phyloP scores from a whole-genome alignment of 352 stramenopile genomes.

The Phytophthora europaea region DNA sequence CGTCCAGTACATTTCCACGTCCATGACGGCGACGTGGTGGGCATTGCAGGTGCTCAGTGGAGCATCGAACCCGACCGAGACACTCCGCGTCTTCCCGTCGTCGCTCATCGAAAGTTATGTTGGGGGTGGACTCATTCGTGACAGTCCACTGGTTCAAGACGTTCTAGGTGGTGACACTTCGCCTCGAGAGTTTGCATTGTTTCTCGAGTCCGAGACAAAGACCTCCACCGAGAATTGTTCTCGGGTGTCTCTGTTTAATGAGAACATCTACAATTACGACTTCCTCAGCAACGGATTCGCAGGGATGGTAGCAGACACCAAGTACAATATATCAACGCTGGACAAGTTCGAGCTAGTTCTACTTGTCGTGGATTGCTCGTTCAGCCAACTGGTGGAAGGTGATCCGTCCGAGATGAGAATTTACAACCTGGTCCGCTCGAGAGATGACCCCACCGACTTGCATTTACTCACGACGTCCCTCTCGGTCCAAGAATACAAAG shows the following conservation, averaged over 20 bases:
- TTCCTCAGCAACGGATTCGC: slow-evolving; percentile 39
- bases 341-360: slow-evolving; percentile 37
- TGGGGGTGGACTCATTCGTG: slow-evolving; percentile 26
- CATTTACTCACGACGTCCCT: slow-evolving; percentile 26
- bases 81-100: neutral
- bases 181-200: slow-evolving; percentile 36
- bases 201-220: slow-evolving; percentile 30
- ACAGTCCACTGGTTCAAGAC: slow-evolving; percentile 38
- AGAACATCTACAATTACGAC: slow-evolving; percentile 34
- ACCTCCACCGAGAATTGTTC: slow-evolving; percentile 26
- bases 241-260: neutral
- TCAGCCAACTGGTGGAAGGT: slow-evolving; percentile 12
- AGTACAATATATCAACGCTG: slow-evolving; percentile 47
- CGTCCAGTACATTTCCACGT: slow-evolving; percentile 36
- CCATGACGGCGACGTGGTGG: slow-evolving; percentile 16
- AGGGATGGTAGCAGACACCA: slow-evolving; percentile 17
- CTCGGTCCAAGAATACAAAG: slow-evolving; percentile 35
- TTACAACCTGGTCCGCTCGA: slow-evolving; percentile 34
- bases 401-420: slow-evolving; percentile 7
- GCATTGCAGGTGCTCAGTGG: slow-evolving; percentile 24
- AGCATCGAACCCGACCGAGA: slow-evolving; percentile 14
- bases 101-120: slow-evolving; percentile 35
- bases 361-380: slow-evolving; percentile 46
- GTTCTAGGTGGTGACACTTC: slow-evolving; percentile 27
- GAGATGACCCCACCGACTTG: slow-evolving; percentile 2